A percentile compares a stretch with the other conserved stretches of the same genome.
phyloP scores from a whole-genome alignment of 2,329 filamentous ascomycete genomes.

The Phialophora tarda region DNA sequence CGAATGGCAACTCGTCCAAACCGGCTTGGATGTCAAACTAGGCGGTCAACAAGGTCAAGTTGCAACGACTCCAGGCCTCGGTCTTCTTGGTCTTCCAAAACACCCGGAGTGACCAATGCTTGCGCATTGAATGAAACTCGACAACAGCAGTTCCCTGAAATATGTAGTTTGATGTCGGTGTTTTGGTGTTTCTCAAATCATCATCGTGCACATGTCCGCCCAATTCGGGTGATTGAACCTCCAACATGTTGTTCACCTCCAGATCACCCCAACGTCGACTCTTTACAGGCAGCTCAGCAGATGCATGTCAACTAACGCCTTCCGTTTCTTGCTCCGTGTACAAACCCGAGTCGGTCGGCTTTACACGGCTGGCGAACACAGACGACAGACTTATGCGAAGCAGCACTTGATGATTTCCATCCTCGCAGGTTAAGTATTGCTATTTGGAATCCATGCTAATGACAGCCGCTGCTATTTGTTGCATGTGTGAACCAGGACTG shows the following conservation, averaged over 20 bases:
- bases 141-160: not conserved
- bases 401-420: not conserved
- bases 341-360: not conserved
- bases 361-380: not conserved
- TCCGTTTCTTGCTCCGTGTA: not conserved
- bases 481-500: not conserved
- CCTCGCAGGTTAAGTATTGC: not conserved
- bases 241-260: not conserved
- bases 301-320: not conserved
- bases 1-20: not conserved
- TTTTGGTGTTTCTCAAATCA: not conserved
- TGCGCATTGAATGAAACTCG: not conserved
- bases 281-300: not conserved
- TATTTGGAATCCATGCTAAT: not conserved
- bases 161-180: conserved; percentile 17
- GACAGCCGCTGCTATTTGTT: not conserved
- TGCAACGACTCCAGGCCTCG: conserved; percentile 1
- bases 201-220: conserved; percentile 3
- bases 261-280: not conserved
- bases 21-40: not conserved
- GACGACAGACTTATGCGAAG: not conserved
- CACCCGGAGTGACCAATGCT: not conserved
- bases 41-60: conserved; percentile 18
- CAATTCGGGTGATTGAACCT: not conserved
- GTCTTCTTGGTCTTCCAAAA: not conserved